Conservation (phyloP, 1,284 basidiomycete species). For the Trichosporon sp. region DNA sequence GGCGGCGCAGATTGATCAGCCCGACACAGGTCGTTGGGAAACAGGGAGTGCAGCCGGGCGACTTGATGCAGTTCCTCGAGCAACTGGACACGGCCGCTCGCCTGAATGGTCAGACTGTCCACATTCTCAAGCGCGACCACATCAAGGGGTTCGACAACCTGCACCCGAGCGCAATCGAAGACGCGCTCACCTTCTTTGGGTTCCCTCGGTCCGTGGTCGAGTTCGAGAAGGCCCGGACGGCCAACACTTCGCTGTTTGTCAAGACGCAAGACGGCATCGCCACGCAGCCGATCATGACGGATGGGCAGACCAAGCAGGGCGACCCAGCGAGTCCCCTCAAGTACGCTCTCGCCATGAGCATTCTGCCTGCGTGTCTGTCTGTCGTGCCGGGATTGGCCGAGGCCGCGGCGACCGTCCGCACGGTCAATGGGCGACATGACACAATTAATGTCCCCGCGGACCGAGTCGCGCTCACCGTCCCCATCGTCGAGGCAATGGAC, state of each 20-base stretch:
- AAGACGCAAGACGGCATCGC: constrained; percentile 30
- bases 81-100: constrained; percentile 30
- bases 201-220: constrained; percentile 27
- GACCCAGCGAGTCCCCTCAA: constrained; percentile 38
- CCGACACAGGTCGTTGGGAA: constrained; percentile 43
- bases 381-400: too few relatives aligned
- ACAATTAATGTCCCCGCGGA: too few relatives aligned
- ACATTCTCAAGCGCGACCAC: constrained; percentile 14
- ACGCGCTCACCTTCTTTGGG: constrained; percentile 41
- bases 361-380: too few relatives aligned
- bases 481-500: too few relatives aligned
- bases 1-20: constrained; percentile 27
- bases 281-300: not conserved
- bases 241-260: constrained; percentile 21
- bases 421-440: too few relatives aligned
- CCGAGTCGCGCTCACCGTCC: too few relatives aligned
- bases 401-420: too few relatives aligned
- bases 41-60: constrained; percentile 37
- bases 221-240: constrained; percentile 35
- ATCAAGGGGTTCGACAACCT: constrained; percentile 38
- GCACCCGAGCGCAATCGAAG: constrained; percentile 39
- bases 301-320: constrained; percentile 39
- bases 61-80: constrained; percentile 37
- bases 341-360: constrained; percentile 40
- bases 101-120: constrained; percentile 16